Evolutionary conservation across 2,329 filamentous ascomycete genomes (phyloP).

Genomic region (Aureobasidium sp.): DNA sequence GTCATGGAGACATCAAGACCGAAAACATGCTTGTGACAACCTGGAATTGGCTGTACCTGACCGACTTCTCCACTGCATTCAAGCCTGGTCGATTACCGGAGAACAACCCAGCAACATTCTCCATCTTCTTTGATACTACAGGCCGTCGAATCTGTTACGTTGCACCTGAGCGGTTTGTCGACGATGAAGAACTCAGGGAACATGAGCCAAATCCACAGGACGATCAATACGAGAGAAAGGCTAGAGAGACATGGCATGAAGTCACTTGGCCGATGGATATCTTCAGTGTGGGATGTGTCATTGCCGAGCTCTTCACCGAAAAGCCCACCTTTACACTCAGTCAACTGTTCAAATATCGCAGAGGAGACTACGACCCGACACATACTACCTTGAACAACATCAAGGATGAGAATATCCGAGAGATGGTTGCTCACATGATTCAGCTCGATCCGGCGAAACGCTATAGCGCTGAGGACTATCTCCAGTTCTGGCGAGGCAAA

Average conservation of each 20-base stretch:
- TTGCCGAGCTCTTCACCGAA: conserved; percentile 92
- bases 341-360: conserved; percentile 89
- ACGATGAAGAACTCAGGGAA: conserved; percentile 42
- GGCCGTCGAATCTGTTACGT: conserved; percentile 89
- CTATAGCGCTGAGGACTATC: conserved; percentile 88
- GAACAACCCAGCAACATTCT: conserved; percentile 95
- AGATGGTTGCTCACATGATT: conserved; percentile 93
- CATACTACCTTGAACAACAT: conserved; percentile 78
- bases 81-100: conserved; percentile 91
- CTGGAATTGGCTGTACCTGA: conserved; percentile 98
- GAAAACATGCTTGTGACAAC: conserved; percentile 96
- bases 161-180: conserved; percentile 85
- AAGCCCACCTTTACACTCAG: conserved; percentile 95
- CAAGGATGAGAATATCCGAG: conserved; percentile 75
- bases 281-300: conserved; percentile 93
- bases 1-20: conserved; percentile 97
- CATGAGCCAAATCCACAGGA: not conserved
- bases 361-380: conserved; percentile 84
- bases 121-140: conserved; percentile 94
- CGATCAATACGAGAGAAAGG: not conserved
- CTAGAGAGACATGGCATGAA: conserved; percentile 36
- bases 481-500: conserved; percentile 85
- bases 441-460: conserved; percentile 85
- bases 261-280: conserved; percentile 96
- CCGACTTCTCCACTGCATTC: conserved; percentile 94